Conservation (phyloP, 2,329 filamentous ascomycete genomes). For the Cladorrhinum sp. region DNA sequence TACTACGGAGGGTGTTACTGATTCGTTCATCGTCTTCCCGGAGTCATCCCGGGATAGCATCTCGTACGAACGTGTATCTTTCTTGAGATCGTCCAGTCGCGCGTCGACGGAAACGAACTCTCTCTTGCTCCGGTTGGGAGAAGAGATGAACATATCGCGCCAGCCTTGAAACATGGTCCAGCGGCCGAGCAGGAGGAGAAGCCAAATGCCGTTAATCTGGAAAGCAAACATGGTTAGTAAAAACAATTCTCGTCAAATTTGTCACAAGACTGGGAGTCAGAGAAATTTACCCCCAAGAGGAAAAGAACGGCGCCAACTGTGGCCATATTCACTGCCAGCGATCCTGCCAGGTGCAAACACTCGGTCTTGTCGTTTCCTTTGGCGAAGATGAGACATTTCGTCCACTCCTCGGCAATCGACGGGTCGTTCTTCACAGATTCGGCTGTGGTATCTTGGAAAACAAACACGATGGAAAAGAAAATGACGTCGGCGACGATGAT, state of each 20-base stretch:
- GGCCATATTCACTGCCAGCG: conserved; percentile 68
- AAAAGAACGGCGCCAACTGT: conserved; percentile 80
- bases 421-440: conserved; percentile 55
- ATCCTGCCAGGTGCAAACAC: conserved; percentile 61
- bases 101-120: conserved; percentile 92
- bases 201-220: conserved; percentile 80
- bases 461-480: conserved; percentile 89
- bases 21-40: conserved; percentile 43
- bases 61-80: conserved; percentile 71
- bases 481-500: conserved; percentile 89
- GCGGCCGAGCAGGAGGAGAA: conserved; percentile 75
- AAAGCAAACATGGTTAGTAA: conserved; percentile 10
- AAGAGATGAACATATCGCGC: conserved; percentile 59
- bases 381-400: conserved; percentile 63
- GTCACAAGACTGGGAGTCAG: background rate
- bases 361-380: conserved; percentile 60
- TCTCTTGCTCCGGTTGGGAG: conserved; percentile 54
- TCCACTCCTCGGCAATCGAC: conserved; percentile 59
- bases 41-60: conserved; percentile 64
- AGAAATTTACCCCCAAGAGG: conserved; percentile 58
- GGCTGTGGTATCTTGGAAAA: conserved; percentile 77
- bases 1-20: conserved; percentile 49
- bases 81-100: conserved; percentile 53
- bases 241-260: background rate
- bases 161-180: conserved; percentile 85